Conservation (phyloP, 75 land plant genomes). For the Sequoia sempervirens region DNA sequence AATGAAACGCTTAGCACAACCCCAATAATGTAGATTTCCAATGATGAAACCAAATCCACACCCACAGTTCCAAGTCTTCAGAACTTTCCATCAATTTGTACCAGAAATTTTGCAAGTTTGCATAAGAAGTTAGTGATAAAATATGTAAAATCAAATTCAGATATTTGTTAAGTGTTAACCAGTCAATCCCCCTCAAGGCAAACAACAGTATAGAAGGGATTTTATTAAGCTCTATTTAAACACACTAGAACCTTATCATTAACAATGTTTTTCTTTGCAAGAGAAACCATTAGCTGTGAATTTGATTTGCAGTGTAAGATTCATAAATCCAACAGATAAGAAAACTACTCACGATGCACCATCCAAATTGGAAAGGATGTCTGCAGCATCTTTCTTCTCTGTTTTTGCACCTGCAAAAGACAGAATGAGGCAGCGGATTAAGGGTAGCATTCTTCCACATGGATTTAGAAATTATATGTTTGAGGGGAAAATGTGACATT, state of each 20-base stretch:
- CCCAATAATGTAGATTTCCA: not conserved
- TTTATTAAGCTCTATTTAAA: not conserved
- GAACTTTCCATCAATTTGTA: not conserved
- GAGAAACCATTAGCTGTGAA: not conserved
- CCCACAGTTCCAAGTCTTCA: not conserved
- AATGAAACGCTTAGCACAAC: not conserved
- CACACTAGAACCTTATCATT: not conserved
- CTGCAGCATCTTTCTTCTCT: slow-evolving; percentile 17
- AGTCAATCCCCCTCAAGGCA: not conserved
- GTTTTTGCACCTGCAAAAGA: slow-evolving; percentile 20
- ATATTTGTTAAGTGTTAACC: not conserved
- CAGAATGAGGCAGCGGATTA: not conserved
- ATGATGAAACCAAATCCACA: not conserved
- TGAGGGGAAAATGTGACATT: not conserved
- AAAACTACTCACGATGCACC: slow-evolving; percentile 23
- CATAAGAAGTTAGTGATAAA: not conserved
- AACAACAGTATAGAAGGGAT: not conserved
- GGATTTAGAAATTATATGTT: not conserved
- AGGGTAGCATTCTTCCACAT: not conserved
- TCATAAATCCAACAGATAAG: not conserved
- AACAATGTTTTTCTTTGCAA: not conserved
- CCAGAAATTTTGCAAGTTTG: not conserved
- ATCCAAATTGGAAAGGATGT: slow-evolving; percentile 24
- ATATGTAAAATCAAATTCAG: not conserved
- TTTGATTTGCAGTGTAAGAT: not conserved